These are phyloP conservation scores for Lasiodiplodia gonubiensis DNA, from an alignment of 2,329 filamentous ascomycete species.

Conservation along the genomic window DNA sequence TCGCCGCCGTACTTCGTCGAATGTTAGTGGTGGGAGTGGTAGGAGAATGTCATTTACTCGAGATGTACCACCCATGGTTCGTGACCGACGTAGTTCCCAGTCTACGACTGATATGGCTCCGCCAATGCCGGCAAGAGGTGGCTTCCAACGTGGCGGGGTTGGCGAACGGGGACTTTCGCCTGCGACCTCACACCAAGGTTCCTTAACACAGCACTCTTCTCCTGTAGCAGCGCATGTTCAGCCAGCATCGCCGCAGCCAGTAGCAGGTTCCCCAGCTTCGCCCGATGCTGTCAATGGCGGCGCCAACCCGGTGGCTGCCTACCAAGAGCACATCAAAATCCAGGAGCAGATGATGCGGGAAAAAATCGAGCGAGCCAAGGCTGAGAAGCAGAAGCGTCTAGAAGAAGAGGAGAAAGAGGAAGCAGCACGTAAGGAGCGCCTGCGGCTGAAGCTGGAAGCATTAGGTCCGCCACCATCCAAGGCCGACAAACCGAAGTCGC, in stretches of 20 bases:
- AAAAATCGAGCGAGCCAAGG: constrained; percentile 69
- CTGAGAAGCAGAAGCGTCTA: constrained; percentile 68
- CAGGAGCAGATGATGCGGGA: constrained; percentile 73
- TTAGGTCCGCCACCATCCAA: constrained; percentile 64
- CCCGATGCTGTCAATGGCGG: constrained; percentile 40
- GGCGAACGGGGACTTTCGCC: constrained; percentile 27
- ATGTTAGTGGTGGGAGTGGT: constrained; percentile 77
- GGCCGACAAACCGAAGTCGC: constrained; percentile 24
- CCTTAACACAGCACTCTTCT: constrained; percentile 38
- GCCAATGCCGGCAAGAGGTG: constrained; percentile 9
- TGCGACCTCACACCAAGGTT: constrained; percentile 30
- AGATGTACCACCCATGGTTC: constrained; percentile 32
- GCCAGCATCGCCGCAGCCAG: constrained; percentile 45
- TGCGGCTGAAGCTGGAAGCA: constrained; percentile 73
- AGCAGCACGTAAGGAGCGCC: constrained; percentile 71
- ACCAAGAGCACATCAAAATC: constrained; percentile 68
- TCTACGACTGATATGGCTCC: constrained; percentile 23
- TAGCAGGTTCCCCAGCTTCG: constrained; percentile 35
- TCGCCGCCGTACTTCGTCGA: constrained; percentile 85
- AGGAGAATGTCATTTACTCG: constrained; percentile 66
- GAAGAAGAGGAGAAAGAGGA: constrained; percentile 73
- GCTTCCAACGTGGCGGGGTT: constrained; percentile 1
- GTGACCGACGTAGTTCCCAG: constrained; percentile 26
- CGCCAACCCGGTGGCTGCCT: constrained; percentile 49
- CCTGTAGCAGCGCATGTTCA: constrained; percentile 41